Base-by-base conservation (phyloP, 495 filamentous ascomycete species). In the Evernia prunastri region DNA sequence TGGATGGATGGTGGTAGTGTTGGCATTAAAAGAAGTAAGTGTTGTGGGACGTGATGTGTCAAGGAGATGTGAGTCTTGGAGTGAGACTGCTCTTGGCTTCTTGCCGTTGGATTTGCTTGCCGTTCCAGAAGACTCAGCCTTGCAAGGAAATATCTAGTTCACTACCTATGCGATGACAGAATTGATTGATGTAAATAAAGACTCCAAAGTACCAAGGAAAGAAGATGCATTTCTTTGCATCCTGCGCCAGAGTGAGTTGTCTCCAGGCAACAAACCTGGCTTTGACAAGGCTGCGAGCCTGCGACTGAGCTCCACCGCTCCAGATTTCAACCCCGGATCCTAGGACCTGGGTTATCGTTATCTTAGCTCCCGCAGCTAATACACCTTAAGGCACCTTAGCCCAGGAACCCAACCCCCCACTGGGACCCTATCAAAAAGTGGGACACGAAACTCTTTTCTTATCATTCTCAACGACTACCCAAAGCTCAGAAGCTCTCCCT, bases 401-500 rank as follows among this genome's bases (percentile, higher is more conserved):
- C 7, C 59, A 54, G 60, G 60, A 18, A 56, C 35, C 11, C 45
- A 9, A 29, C 9, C 18, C 33, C n/a, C n/a, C n/a, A n/a, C n/a
- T n/a, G n/a, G n/a, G 54, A 47, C 25, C 47, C 60, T 42, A 54
- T 49, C 27, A 15, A 47, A 45, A 51, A 12, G 23, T 51, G 47
- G 47, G 47, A 51, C 25, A 27, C n/a, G 20, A 47, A 47, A 25
- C 2, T 25, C 39, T 31, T 15, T n/a, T n/a, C n/a, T n/a, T n/a
- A n/a, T n/a, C n/a, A n/a, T n/a, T n/a, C n/a, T n/a, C n/a, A n/a
- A n/a, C n/a, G n/a, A n/a, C n/a, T n/a, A n/a, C n/a, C n/a, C n/a
- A n/a, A n/a, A 45, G 47, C 53, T 69, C 68, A 60, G 68, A 73
- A 31, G 42, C 11, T 17, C 18, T 35, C n/a, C n/a, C n/a, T n/a